phyloP scores from a whole-genome alignment of 1,284 basidiomycete genomes.

The Pholiota adiposa region DNA sequence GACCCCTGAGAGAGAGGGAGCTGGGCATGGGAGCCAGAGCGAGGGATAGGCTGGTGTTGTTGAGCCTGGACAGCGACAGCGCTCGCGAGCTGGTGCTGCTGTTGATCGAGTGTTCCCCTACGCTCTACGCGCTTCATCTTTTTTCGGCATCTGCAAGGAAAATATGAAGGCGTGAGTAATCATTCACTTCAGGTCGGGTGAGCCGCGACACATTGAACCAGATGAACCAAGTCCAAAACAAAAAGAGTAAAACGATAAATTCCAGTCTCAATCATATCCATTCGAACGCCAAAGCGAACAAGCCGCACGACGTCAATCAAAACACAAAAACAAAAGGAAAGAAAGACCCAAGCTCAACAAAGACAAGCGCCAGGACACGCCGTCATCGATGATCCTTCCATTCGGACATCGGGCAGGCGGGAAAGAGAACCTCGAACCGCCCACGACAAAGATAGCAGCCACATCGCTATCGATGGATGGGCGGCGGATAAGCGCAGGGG shows the following conservation, averaged over 20 bases:
- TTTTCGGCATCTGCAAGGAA: slow-evolving; percentile 64
- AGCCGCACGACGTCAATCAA: too few species aligned
- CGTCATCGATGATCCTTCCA: too few species aligned
- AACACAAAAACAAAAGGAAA: too few species aligned
- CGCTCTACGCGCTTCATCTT: slow-evolving; percentile 86
- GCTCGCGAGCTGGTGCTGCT: slow-evolving; percentile 29
- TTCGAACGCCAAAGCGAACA: too few species aligned
- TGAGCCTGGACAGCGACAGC: slow-evolving; percentile 14
- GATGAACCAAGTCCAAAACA: slow-evolving; percentile 4
- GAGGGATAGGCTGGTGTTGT: slow-evolving; percentile 21
- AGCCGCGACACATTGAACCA: neutral
- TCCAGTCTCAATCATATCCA: too few species aligned
- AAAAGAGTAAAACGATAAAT: neutral
- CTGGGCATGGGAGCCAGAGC: slow-evolving; percentile 17
- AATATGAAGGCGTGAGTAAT: neutral
- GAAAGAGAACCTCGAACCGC: too few species aligned
- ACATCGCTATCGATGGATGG: neutral
- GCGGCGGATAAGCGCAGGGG: too few species aligned
- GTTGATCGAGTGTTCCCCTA: slow-evolving; percentile 64
- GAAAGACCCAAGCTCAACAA: too few species aligned
- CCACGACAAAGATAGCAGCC: neutral
- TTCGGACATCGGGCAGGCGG: neutral
- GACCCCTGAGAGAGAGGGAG: slow-evolving; percentile 21
- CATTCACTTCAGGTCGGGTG: neutral
- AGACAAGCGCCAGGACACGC: too few species aligned